Percentiles rank a stretch among this genome's conserved stretches.
Conservation (phyloP, 2,329 filamentous ascomycete genomes). For the Dactylellina parvicollis region DNA sequence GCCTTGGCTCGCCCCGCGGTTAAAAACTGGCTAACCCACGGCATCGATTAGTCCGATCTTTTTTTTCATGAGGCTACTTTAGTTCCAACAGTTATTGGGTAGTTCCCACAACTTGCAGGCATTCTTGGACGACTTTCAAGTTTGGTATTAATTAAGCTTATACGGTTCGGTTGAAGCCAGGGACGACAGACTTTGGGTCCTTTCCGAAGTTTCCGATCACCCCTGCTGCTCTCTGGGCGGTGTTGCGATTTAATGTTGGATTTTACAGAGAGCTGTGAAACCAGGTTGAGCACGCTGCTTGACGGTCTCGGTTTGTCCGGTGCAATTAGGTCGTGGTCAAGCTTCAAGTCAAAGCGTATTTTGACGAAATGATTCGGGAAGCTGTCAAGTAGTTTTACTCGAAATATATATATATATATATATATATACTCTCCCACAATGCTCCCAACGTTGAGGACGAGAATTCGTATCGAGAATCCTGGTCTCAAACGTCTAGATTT, state of each 20-base stretch:
- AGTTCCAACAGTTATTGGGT: background rate
- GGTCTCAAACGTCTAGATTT: background rate
- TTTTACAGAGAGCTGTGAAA: background rate
- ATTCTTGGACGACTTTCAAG: background rate
- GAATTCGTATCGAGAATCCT: background rate
- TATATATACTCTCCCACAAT: background rate
- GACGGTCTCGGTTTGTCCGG: conserved; percentile 16
- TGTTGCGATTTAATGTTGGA: conserved; percentile 2
- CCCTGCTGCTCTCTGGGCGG: too few species aligned
- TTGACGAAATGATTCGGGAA: too few species aligned
- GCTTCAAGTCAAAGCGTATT: too few species aligned
- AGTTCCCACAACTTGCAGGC: background rate
- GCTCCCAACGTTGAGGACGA: background rate
- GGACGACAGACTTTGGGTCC: background rate
- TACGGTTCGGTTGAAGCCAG: background rate
- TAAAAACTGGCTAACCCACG: background rate
- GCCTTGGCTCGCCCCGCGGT: background rate
- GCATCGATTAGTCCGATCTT: conserved; percentile 20
- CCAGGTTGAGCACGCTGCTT: background rate
- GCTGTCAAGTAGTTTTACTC: too few species aligned
- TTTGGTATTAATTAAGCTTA: conserved; percentile 30
- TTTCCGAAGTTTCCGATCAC: conserved; percentile 31
- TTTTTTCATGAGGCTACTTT: background rate
- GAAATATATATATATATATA: background rate
- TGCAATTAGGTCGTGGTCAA: too few species aligned